Evolutionary conservation across 345 rosid species (phyloP).

Genomic region (Heritiera fomes): DNA sequence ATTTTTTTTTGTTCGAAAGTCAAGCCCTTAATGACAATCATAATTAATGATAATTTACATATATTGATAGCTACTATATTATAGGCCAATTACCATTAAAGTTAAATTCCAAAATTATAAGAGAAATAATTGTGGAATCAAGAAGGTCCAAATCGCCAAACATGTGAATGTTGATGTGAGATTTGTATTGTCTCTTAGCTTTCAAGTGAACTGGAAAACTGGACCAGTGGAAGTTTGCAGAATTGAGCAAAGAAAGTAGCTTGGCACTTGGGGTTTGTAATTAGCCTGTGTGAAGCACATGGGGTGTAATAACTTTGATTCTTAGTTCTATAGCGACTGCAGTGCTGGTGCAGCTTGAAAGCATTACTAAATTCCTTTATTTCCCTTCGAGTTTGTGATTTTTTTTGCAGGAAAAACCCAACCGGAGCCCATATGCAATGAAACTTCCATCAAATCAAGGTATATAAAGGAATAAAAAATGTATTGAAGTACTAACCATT

Average conservation of each 20-base stretch:
- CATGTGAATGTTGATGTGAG: conserved; percentile 12
- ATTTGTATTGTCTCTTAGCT: neutral
- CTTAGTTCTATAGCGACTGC: neutral
- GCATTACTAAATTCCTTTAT: neutral
- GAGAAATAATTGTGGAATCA: neutral
- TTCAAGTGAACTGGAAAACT: conserved; percentile 10
- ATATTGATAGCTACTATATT: no score
- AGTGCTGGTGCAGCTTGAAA: neutral
- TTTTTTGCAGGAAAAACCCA: neutral
- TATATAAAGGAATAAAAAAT: neutral
- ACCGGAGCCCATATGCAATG: neutral
- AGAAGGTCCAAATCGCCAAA: neutral
- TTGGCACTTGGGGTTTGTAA: neutral
- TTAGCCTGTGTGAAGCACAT: neutral
- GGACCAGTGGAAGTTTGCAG: neutral
- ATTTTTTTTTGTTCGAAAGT: no score
- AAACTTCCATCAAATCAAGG: neutral
- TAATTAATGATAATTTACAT: neutral
- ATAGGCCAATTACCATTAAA: neutral
- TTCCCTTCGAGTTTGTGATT: neutral
- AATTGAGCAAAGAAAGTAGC: neutral
- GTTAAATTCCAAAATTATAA: neutral
- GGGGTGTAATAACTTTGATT: neutral
- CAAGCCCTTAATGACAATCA: no score
- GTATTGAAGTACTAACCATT: neutral